Conservation (phyloP, 1,284 basidiomycete species). For the Cryptococcus sp. region DNA sequence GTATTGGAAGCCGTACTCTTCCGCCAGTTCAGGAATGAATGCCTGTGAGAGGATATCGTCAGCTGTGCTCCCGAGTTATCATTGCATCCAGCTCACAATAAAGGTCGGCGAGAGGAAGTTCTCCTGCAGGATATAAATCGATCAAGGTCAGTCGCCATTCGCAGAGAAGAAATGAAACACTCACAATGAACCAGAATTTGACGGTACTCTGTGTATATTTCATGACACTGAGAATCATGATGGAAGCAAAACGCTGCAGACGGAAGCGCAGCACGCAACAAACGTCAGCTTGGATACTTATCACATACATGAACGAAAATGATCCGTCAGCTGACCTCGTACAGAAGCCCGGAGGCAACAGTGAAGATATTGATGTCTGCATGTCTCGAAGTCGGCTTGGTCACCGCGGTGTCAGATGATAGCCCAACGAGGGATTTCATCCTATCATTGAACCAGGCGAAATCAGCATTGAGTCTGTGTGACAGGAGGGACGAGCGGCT, state of each 20-base stretch:
- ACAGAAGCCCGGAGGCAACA: slow-evolving; percentile 91
- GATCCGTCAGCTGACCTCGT: slow-evolving; percentile 66
- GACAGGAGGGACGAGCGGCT: slow-evolving; percentile 9
- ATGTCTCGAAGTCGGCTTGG: slow-evolving; percentile 38
- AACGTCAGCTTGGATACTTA: slow-evolving; percentile 2
- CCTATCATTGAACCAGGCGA: slow-evolving; percentile 17
- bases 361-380: slow-evolving; percentile 99
- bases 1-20: slow-evolving; percentile 86
- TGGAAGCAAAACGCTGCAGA: slow-evolving; percentile 84
- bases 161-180: slow-evolving; percentile 5
- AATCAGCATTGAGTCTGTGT: not conserved
- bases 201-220: slow-evolving; percentile 88
- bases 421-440: slow-evolving; percentile 46
- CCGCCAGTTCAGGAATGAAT: slow-evolving; percentile 89
- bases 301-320: not conserved
- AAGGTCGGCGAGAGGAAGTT: slow-evolving; percentile 98
- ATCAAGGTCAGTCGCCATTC: not conserved
- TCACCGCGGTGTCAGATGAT: slow-evolving; percentile 18
- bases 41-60: slow-evolving; percentile 59
- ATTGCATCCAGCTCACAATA: slow-evolving; percentile 61
- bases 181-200: slow-evolving; percentile 97
- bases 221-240: slow-evolving; percentile 96
- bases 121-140: slow-evolving; percentile 50
- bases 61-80: not conserved
- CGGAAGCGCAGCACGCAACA: not conserved